Percentiles rank a stretch among this genome's conserved stretches.
Evolutionary conservation across 345 rosid species (phyloP).

Genomic region (Gossypium arboreum): DNA sequence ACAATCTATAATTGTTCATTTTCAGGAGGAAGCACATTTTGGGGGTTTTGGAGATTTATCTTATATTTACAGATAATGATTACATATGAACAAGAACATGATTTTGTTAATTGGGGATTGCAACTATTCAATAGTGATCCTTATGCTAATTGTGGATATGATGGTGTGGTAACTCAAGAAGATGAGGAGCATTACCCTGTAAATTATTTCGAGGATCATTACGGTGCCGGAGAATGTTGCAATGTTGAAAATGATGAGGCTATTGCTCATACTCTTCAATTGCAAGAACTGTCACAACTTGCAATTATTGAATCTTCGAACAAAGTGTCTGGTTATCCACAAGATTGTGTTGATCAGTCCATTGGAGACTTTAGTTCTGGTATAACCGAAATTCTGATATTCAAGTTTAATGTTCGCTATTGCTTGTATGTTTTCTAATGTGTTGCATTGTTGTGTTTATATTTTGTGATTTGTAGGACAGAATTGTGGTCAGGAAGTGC

Average conservation of each 20-base stretch:
- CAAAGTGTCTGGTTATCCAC: slow-evolving; percentile 25
- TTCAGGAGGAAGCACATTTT: slow-evolving; percentile 15
- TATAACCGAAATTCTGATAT: slow-evolving; percentile 16
- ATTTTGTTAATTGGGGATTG: slow-evolving; percentile 55
- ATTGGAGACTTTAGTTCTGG: slow-evolving; percentile 39
- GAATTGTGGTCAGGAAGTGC: slow-evolving; percentile 38
- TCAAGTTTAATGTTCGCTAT: neutral
- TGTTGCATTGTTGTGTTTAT: neutral
- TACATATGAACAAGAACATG: slow-evolving; percentile 55
- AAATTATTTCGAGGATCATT: slow-evolving; percentile 34
- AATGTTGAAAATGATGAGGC: slow-evolving; percentile 48
- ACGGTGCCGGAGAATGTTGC: slow-evolving; percentile 26
- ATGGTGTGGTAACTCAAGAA: slow-evolving; percentile 25
- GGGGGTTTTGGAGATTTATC: neutral
- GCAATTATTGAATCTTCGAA: slow-evolving; percentile 35
- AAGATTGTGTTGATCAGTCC: slow-evolving; percentile 39
- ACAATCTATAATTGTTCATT: neutral
- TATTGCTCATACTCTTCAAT: slow-evolving; percentile 57
- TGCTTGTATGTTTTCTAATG: neutral
- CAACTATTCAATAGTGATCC: slow-evolving; percentile 53
- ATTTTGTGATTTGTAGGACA: slow-evolving; percentile 23
- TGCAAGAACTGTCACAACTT: slow-evolving; percentile 51
- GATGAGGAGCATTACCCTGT: slow-evolving; percentile 37
- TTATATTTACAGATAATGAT: slow-evolving; percentile 26
- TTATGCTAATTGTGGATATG: slow-evolving; percentile 37